A percentile compares a stretch with the other conserved stretches of the same genome.
phyloP scores from a whole-genome alignment of 202 grass and related monocot genomes.

The Saccharum hybrid region DNA sequence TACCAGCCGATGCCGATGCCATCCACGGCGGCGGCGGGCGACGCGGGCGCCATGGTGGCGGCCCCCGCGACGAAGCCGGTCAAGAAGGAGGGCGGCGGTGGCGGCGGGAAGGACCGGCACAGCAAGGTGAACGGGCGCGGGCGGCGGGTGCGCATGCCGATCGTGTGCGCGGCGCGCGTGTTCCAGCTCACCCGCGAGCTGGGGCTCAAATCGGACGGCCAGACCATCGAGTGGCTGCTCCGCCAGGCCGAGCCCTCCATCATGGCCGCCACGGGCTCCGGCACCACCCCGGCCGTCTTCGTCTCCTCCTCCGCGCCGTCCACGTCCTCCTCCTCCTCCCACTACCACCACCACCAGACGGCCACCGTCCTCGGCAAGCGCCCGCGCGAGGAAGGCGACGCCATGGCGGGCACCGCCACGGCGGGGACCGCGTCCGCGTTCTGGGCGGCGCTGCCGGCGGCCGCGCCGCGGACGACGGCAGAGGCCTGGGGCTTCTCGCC shows the following conservation, averaged over 20 bases:
- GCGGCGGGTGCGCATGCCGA: slow-evolving; percentile 96
- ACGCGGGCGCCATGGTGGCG: neutral
- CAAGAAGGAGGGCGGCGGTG: slow-evolving; percentile 41
- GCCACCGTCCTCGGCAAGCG: slow-evolving; percentile 55
- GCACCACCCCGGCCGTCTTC: slow-evolving; percentile 86
- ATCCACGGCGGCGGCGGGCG: neutral
- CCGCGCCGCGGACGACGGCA: slow-evolving; percentile 34
- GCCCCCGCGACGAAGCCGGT: slow-evolving; percentile 5
- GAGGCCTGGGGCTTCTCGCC: slow-evolving; percentile 70
- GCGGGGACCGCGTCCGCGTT: slow-evolving; percentile 12
- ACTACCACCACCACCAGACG: slow-evolving; percentile 1
- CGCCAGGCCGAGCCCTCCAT: slow-evolving; percentile 97
- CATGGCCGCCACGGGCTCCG: slow-evolving; percentile 86
- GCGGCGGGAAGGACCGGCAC: slow-evolving; percentile 79
- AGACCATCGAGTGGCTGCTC: slow-evolving; percentile 59
- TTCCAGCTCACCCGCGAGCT: no score
- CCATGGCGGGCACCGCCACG: no score
- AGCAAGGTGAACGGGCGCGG: slow-evolving; percentile 98
- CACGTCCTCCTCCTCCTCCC: slow-evolving; percentile 39
- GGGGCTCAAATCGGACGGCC: no score
- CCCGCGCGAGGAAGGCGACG: slow-evolving; percentile 28
- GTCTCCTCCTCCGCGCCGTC: slow-evolving; percentile 79
- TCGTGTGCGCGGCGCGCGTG: slow-evolving; percentile 72
- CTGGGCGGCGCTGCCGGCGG: slow-evolving; percentile 46
- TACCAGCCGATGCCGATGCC: slow-evolving; percentile 43